These are phyloP conservation scores for Mucor plumbeus DNA, from an alignment of 371 early-diverging fungal genomes.

Conservation along the genomic window DNA sequence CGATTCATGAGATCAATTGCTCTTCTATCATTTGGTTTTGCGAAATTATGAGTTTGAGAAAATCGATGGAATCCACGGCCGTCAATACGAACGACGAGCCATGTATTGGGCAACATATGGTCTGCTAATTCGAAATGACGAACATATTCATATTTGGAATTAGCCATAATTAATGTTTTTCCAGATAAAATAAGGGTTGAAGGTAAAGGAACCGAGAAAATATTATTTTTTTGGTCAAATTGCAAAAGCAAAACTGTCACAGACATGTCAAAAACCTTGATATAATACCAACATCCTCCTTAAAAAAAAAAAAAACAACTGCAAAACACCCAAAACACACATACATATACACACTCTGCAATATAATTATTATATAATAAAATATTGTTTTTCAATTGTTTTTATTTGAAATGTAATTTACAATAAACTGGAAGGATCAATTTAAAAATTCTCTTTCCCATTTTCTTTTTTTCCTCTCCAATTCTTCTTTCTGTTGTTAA, in stretches of 20 bases:
- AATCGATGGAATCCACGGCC: slow-evolving; percentile 95
- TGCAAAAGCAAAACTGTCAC: slow-evolving; percentile 5
- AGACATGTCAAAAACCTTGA: slow-evolving; percentile 2
- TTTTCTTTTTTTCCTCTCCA: not conserved
- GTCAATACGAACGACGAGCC: slow-evolving; percentile 92
- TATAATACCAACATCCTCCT: not conserved
- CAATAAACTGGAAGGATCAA: slow-evolving; percentile 10
- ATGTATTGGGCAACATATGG: slow-evolving; percentile 81
- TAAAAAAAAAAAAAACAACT: no score
- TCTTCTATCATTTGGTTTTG: slow-evolving; percentile 91
- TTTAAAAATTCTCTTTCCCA: not conserved
- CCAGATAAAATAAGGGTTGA: not conserved
- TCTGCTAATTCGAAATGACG: slow-evolving; percentile 85
- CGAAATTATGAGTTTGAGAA: slow-evolving; percentile 80
- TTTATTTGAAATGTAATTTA: slow-evolving; percentile 15
- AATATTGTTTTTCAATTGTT: not conserved
- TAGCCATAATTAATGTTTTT: slow-evolving; percentile 65
- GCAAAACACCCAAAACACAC: no score
- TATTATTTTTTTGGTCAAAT: not conserved
- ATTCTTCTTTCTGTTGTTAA: not conserved
- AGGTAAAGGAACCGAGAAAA: not conserved
- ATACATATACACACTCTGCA: not conserved
- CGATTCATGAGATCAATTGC: slow-evolving; percentile 88
- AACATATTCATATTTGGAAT: slow-evolving; percentile 93
- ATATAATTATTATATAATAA: not conserved